Conservation (phyloP, 2,329 filamentous ascomycete genomes). For the Fusarium musae region DNA sequence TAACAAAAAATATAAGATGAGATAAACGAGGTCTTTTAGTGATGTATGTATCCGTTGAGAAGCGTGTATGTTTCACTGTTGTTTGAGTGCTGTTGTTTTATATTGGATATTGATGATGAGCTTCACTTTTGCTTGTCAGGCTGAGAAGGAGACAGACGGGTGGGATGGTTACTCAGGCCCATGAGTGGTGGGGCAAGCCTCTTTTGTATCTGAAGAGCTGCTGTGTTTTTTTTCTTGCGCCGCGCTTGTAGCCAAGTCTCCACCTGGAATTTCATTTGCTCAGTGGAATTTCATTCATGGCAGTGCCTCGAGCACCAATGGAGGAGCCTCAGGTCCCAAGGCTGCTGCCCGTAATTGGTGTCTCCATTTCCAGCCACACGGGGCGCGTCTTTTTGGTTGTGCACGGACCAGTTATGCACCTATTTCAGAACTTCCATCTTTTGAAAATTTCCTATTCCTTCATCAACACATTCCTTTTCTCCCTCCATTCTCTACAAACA, state of each 20-base stretch:
- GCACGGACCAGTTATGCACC: constrained; percentile 38
- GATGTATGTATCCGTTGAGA: neutral
- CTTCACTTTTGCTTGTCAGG: constrained; percentile 12
- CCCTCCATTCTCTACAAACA: constrained; percentile 2
- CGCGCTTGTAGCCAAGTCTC: constrained; percentile 23
- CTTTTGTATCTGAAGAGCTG: constrained; percentile 44
- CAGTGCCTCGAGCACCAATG: neutral
- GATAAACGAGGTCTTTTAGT: neutral
- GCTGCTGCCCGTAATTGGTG: neutral
- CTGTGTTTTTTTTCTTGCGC: constrained; percentile 21
- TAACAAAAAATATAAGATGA: neutral
- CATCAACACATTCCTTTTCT: constrained; percentile 35
- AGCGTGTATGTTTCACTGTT: constrained; percentile 8
- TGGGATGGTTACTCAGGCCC: constrained; percentile 41
- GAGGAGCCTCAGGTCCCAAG: constrained; percentile 24
- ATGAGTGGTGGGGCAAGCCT: constrained; percentile 47
- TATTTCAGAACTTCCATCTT: constrained; percentile 43
- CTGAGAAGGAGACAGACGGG: constrained; percentile 39
- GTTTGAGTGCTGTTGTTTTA: constrained; percentile 8
- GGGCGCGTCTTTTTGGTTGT: constrained; percentile 17
- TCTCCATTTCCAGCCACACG: constrained; percentile 21
- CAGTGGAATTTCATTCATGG: constrained; percentile 9
- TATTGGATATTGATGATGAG: constrained; percentile 20
- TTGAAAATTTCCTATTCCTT: constrained; percentile 36
- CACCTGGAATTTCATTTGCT: constrained; percentile 23